Percentiles rank a stretch among this genome's conserved stretches.
These are phyloP conservation scores for Boletus calvinii DNA, from an alignment of 1,284 basidiomycete species.

Conservation along the genomic window DNA sequence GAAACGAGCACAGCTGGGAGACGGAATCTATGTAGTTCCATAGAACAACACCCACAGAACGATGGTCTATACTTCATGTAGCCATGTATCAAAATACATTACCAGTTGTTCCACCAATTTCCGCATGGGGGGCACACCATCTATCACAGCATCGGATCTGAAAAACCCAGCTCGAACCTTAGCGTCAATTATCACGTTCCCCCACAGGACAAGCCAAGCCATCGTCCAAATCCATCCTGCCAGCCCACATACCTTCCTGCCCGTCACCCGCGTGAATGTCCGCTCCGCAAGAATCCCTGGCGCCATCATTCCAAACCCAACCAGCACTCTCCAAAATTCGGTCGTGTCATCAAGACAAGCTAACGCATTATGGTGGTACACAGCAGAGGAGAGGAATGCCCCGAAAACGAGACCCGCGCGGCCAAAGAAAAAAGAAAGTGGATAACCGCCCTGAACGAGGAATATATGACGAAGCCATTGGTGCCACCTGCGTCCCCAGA, in stretches of 20 bases:
- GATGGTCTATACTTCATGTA: background rate
- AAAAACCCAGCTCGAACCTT: conserved; percentile 35
- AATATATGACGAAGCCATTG: conserved; percentile 37
- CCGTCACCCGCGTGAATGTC: conserved; percentile 31
- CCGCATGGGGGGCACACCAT: background rate
- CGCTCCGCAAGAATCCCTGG: conserved; percentile 48
- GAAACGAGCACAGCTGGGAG: too few species aligned
- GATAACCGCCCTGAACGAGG: conserved; percentile 29
- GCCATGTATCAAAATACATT: conserved; percentile 4
- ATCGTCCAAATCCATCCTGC: conserved; percentile 50
- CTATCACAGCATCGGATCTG: background rate
- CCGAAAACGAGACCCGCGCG: conserved; percentile 47
- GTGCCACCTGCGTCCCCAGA: conserved; percentile 48
- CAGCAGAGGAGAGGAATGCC: conserved; percentile 40
- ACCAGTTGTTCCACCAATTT: conserved; percentile 1
- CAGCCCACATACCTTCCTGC: conserved; percentile 40
- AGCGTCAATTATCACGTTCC: conserved; percentile 46
- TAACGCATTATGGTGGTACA: background rate
- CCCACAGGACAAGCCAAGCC: conserved; percentile 48
- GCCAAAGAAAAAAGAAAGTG: conserved; percentile 42
- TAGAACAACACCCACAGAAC: too few species aligned
- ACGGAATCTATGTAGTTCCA: too few species aligned
- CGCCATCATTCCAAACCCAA: conserved; percentile 56
- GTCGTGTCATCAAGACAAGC: conserved; percentile 37
- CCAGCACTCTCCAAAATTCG: conserved; percentile 41